Percentiles rank a stretch among this genome's conserved stretches.
phyloP scores from a whole-genome alignment of 176 grass and related monocot species.

The Oropetium thomaeum region DNA sequence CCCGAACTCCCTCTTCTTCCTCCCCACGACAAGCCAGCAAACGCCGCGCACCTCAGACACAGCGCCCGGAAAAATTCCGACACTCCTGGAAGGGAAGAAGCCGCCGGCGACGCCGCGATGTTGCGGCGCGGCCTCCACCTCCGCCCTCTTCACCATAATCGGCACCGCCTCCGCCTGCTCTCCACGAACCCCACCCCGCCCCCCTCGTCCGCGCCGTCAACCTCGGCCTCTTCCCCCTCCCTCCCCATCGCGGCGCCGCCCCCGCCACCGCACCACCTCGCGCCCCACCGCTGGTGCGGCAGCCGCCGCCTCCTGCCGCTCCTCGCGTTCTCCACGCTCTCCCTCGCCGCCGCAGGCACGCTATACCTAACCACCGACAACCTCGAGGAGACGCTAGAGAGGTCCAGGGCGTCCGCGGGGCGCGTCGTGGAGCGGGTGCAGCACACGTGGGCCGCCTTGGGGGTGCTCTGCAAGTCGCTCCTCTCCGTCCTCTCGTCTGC shows the following conservation, averaged over 20 bases:
- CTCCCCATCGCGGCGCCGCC: slow-evolving; percentile 27
- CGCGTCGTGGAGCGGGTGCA: slow-evolving; percentile 70
- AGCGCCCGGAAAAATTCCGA: not conserved
- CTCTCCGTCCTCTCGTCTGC: slow-evolving; percentile 78
- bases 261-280: slow-evolving; percentile 41
- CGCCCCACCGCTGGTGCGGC: slow-evolving; percentile 27
- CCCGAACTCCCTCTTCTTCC: slow-evolving; percentile 31
- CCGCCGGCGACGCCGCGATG: slow-evolving; percentile 26
- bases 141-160: slow-evolving; percentile 22
- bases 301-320: slow-evolving; percentile 49
- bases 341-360: slow-evolving; percentile 34
- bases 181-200: slow-evolving; percentile 12
- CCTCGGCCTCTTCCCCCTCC: not conserved
- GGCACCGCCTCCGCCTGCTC: slow-evolving; percentile 24
- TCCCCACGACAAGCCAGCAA: slow-evolving; percentile 31
- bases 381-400: slow-evolving; percentile 69
- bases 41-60: not conserved
- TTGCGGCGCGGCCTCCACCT: slow-evolving; percentile 38
- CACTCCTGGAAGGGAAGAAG: not conserved
- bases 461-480: slow-evolving; percentile 76
- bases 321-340: slow-evolving; percentile 43
- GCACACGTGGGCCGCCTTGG: slow-evolving; percentile 60
- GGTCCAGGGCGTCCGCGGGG: slow-evolving; percentile 59
- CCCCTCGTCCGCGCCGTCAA: slow-evolving; percentile 11
- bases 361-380: slow-evolving; percentile 44